Evolutionary conservation across 371 early-diverging fungal genomes (phyloP).

Genomic region (Mortierella sp.): DNA sequence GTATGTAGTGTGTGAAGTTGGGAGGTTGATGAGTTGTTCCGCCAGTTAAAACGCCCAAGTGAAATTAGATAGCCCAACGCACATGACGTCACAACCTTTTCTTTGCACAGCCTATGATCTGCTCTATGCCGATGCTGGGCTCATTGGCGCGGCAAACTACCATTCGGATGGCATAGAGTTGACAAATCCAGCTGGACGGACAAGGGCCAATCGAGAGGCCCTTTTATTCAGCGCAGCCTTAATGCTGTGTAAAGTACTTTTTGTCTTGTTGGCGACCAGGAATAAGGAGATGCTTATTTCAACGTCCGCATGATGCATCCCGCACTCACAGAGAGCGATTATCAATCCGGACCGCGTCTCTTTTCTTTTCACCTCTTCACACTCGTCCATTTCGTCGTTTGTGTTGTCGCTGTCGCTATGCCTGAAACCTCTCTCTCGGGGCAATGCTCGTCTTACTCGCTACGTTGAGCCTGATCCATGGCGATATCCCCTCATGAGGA

Average conservation of each 20-base stretch:
- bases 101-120: neutral
- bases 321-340: neutral
- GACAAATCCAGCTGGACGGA: neutral
- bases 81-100: conserved; percentile 2
- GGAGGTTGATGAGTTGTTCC: neutral
- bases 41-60: neutral
- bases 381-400: neutral
- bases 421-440: neutral
- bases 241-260: neutral
- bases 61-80: too few relatives aligned
- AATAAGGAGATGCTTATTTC: neutral
- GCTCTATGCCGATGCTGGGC: neutral
- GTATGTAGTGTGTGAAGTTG: neutral
- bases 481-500: neutral
- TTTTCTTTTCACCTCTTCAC: neutral
- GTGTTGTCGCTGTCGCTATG: neutral
- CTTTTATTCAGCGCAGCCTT: neutral
- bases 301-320: neutral
- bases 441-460: neutral
- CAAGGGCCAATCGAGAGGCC: too few relatives aligned
- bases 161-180: neutral
- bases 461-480: neutral
- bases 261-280: neutral
- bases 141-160: neutral
- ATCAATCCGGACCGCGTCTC: neutral